phyloP scores from a whole-genome alignment of 176 grass and related monocot genomes.

The Paspalum notatum region DNA sequence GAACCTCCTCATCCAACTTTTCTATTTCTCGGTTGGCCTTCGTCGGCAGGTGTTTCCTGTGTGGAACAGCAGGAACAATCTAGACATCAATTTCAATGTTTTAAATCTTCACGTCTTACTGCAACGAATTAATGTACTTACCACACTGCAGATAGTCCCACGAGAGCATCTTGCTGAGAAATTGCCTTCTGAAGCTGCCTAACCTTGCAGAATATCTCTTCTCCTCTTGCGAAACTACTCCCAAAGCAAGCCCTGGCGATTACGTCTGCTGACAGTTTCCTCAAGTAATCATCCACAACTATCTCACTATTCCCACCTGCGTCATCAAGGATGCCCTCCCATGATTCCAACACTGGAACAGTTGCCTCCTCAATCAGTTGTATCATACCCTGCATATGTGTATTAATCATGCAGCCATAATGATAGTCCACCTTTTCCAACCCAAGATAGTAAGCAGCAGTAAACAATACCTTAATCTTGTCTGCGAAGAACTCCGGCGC shows the following conservation, averaged over 20 bases:
- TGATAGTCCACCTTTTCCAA: neutral
- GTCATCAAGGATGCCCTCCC: neutral
- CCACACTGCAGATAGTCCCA: neutral
- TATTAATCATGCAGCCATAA: neutral
- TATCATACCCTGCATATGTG: conserved; percentile 6
- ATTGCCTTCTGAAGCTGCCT: neutral
- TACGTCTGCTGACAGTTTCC: neutral
- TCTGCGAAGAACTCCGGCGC: conserved; percentile 70
- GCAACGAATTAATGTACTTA: conserved; percentile 36
- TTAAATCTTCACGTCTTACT: conserved; percentile 28
- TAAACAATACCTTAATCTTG: conserved; percentile 60
- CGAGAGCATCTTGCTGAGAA: neutral
- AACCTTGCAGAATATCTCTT: neutral
- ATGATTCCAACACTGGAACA: neutral
- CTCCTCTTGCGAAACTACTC: neutral
- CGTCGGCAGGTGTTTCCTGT: conserved; percentile 55
- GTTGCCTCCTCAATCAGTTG: neutral
- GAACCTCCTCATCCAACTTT: conserved; percentile 50
- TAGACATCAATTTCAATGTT: conserved; percentile 12
- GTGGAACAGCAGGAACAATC: neutral
- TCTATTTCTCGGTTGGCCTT: conserved; percentile 63
- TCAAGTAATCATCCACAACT: neutral
- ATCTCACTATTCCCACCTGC: neutral
- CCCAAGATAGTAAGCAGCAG: no score
- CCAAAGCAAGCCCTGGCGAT: neutral